Evolutionary conservation across 2,329 filamentous ascomycete species (phyloP).

Genomic region (Biscogniauxia sp.): DNA sequence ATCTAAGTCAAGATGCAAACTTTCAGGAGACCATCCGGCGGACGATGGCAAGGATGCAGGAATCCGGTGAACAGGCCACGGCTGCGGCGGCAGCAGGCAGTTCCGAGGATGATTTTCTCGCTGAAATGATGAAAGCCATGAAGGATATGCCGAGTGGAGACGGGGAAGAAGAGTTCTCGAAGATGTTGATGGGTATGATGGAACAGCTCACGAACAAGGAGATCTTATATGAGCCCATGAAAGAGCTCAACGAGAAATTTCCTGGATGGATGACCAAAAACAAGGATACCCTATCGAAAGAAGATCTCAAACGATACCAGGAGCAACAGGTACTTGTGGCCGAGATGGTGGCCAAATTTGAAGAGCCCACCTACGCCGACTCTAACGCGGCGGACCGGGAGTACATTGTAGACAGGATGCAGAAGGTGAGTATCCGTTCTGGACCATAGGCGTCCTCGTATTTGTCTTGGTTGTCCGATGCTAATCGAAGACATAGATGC

Average conservation of each 20-base stretch:
- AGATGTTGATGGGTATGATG: conserved; percentile 98
- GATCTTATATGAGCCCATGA: conserved; percentile 98
- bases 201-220: conserved; percentile 98
- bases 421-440: conserved; percentile 64
- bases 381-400: conserved; percentile 77
- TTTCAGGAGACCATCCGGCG: conserved; percentile 92
- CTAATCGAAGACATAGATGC: conserved; percentile 66
- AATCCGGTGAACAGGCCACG: conserved; percentile 80
- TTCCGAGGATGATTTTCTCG: conserved; percentile 74
- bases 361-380: conserved; percentile 78
- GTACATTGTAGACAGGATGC: conserved; percentile 96
- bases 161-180: conserved; percentile 82
- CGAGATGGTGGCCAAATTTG: conserved; percentile 88
- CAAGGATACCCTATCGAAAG: conserved; percentile 58
- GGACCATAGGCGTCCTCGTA: too few relatives aligned
- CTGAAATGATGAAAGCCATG: conserved; percentile 90
- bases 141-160: conserved; percentile 59
- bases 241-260: conserved; percentile 91
- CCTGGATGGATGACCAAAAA: conserved; percentile 86
- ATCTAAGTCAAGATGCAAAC: conserved; percentile 55
- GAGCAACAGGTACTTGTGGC: conserved; percentile 75
- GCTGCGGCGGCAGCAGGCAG: conserved; percentile 68
- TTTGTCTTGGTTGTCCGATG: neutral
- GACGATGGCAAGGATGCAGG: conserved; percentile 96
- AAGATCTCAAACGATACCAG: conserved; percentile 77